Percentiles rank a stretch among this genome's conserved stretches.
Conservation (phyloP, 163 green algal genomes). For the Scenedesmus sp. region DNA sequence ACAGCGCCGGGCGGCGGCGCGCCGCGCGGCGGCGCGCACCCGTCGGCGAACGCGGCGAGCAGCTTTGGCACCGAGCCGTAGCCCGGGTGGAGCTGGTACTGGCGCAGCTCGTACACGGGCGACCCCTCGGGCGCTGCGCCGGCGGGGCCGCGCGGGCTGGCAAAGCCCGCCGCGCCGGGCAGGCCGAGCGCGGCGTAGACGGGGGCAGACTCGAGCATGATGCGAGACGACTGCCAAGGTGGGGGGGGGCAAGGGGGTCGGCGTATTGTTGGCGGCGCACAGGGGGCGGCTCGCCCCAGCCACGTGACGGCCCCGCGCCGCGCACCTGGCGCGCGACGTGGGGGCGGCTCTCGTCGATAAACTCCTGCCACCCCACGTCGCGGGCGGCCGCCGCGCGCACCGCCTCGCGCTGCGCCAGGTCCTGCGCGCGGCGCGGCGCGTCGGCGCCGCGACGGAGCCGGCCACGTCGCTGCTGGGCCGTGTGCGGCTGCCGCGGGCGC, state of each 20-base stretch:
- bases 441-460: too few species aligned
- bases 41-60: constrained; percentile 65
- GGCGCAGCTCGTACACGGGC: constrained; percentile 74
- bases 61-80: constrained; percentile 81
- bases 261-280: too few species aligned
- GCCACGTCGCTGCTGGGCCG: too few species aligned
- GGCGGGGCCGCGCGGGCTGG: background rate
- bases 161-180: constrained; percentile 34
- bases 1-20: too few species aligned
- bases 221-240: constrained; percentile 33
- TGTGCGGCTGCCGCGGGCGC: too few species aligned
- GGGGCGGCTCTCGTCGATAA: constrained; percentile 47
- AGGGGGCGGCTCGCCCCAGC: too few species aligned
- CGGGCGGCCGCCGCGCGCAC: constrained; percentile 40
- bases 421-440: too few species aligned
- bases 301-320: background rate
- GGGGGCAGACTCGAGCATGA: constrained; percentile 58
- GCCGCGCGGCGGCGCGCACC: constrained; percentile 51
- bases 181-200: constrained; percentile 55
- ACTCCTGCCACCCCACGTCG: constrained; percentile 60
- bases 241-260: too few species aligned
- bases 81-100: constrained; percentile 81
- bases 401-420: constrained; percentile 62
- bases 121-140: background rate
- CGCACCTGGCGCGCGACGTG: constrained; percentile 55